Evolutionary conservation across 805 yeast species (phyloP).

Genomic region (Wickerhamomyces queroliae): DNA sequence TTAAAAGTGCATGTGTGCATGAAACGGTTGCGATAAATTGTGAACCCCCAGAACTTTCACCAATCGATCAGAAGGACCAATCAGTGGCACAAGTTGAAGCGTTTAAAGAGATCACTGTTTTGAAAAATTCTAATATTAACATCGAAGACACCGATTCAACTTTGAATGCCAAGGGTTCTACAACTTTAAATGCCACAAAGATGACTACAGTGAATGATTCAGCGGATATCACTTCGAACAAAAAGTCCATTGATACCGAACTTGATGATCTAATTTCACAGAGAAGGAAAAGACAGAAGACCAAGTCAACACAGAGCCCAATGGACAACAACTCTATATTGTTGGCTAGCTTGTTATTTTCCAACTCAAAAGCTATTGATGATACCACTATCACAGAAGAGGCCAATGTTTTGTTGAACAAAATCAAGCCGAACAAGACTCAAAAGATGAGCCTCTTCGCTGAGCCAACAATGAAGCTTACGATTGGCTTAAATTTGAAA

Average conservation of each 20-base stretch:
- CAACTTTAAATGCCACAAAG: neutral
- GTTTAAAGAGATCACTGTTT: neutral
- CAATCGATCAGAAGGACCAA: neutral
- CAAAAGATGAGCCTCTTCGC: too few species aligned
- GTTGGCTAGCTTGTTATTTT: neutral
- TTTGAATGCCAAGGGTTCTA: neutral
- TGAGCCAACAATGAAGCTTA: too few species aligned
- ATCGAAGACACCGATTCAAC: neutral
- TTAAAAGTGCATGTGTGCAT: too few species aligned
- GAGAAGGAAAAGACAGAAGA: neutral
- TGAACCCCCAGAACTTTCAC: neutral
- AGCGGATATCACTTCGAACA: neutral
- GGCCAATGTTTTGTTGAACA: too few species aligned
- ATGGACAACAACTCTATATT: neutral
- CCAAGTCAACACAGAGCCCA: neutral
- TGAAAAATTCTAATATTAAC: neutral
- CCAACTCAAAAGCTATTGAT: neutral
- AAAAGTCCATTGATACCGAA: conserved; percentile 14
- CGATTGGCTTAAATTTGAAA: too few species aligned
- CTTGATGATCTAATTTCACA: conserved; percentile 12
- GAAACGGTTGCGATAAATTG: too few species aligned
- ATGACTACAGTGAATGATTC: neutral
- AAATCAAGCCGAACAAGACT: too few species aligned
- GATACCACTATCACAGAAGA: too few species aligned
- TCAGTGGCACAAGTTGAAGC: neutral